Percentiles rank a stretch among this genome's conserved stretches.
Evolutionary conservation across 179 eudicot species (phyloP).

Genomic region (Carnegiea gigantea): DNA sequence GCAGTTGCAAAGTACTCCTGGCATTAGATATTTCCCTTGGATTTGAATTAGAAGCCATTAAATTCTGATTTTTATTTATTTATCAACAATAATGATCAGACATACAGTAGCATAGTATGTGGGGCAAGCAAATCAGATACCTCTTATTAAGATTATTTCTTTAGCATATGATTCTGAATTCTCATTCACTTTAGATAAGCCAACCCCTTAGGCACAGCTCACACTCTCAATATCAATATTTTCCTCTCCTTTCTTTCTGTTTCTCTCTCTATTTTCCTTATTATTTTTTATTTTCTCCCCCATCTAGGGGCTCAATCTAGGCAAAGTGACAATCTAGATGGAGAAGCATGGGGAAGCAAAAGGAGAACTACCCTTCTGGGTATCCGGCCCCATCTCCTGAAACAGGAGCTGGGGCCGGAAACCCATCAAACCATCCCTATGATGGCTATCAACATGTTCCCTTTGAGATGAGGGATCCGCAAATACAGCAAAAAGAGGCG

Average conservation of each 20-base stretch:
- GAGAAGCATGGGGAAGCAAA: too few species aligned
- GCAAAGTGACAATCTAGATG: too few species aligned
- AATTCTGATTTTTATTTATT: background rate
- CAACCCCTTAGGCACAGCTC: background rate
- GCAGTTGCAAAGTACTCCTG: too few species aligned
- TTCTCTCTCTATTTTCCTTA: background rate
- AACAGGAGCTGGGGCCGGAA: background rate
- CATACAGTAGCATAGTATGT: background rate
- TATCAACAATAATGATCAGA: slow-evolving; percentile 6
- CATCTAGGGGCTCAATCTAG: too few species aligned
- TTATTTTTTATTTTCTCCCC: too few species aligned
- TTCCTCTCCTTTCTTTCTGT: background rate
- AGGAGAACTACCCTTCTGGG: too few species aligned
- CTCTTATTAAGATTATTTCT: background rate
- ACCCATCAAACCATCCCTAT: background rate
- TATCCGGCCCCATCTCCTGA: background rate
- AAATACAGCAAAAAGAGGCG: background rate
- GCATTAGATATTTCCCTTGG: too few species aligned
- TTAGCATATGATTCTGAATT: background rate
- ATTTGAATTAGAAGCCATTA: background rate
- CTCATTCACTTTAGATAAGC: background rate
- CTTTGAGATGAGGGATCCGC: background rate
- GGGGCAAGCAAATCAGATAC: slow-evolving; percentile 11
- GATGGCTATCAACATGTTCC: background rate
- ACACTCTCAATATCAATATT: background rate